phyloP scores from a whole-genome alignment of 495 filamentous ascomycete genomes.

The Ramalina peruviana region DNA sequence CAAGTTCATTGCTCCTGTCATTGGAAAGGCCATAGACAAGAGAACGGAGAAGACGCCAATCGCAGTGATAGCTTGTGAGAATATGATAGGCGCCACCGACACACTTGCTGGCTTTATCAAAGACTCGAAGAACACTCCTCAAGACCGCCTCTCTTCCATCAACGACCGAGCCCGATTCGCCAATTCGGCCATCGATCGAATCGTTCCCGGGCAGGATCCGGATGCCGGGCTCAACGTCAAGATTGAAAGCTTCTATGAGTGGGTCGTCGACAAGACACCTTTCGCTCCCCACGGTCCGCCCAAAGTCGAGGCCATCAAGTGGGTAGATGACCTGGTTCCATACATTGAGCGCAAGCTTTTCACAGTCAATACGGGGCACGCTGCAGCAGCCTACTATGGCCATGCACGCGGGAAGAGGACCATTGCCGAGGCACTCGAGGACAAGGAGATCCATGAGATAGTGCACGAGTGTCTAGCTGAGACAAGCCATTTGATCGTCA shows the following conservation, averaged over 20 bases:
- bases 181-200: slow-evolving; percentile 96
- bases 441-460: slow-evolving; percentile 52
- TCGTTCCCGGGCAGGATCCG: slow-evolving; percentile 76
- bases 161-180: slow-evolving; percentile 64
- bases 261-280: slow-evolving; percentile 80
- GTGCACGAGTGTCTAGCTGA: slow-evolving; percentile 66
- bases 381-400: slow-evolving; percentile 93
- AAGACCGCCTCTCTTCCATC: slow-evolving; percentile 43
- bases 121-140: slow-evolving; percentile 46
- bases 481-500: slow-evolving; percentile 69
- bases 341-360: slow-evolving; percentile 99
- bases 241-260: slow-evolving; percentile 97
- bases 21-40: slow-evolving; percentile 76
- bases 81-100: slow-evolving; percentile 85
- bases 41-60: slow-evolving; percentile 58
- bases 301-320: slow-evolving; percentile 74
- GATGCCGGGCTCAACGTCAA: slow-evolving; percentile 74
- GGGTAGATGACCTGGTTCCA: slow-evolving; percentile 78
- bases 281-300: slow-evolving; percentile 55
- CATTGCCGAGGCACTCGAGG: slow-evolving; percentile 70
- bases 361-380: slow-evolving; percentile 97
- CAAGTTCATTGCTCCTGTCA: slow-evolving; percentile 85
- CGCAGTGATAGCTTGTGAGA: slow-evolving; percentile 94
- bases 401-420: slow-evolving; percentile 67
- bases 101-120: slow-evolving; percentile 70